Conservation (phyloP, 257 asterid species). For the Scutellaria galericulata region DNA sequence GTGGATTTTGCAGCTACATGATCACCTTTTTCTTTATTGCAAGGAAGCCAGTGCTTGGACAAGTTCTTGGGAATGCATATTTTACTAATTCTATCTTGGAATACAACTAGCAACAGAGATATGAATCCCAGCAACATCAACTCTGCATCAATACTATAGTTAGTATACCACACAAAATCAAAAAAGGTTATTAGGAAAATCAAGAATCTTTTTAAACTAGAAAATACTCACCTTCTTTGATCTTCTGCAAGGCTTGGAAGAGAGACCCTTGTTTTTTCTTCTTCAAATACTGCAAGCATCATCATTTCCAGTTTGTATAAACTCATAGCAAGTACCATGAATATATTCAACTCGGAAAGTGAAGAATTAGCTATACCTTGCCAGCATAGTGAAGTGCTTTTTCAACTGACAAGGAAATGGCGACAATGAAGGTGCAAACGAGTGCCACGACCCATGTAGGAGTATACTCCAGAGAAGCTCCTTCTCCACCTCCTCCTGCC, state of each 20-base stretch:
- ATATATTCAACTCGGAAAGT: background rate
- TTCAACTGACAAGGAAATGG: constrained; percentile 60
- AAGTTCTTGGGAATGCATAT: constrained; percentile 58
- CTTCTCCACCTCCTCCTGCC: constrained; percentile 50
- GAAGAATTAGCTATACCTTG: constrained; percentile 42
- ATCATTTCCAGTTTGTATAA: background rate
- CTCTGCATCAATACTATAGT: constrained; percentile 49
- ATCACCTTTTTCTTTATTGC: constrained; percentile 34
- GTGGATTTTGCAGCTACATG: constrained; percentile 26
- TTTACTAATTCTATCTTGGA: constrained; percentile 46
- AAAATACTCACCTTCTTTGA: constrained; percentile 60
- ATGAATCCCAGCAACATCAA: constrained; percentile 81
- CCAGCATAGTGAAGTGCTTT: constrained; percentile 61
- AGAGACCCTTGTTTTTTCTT: constrained; percentile 65
- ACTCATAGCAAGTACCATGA: background rate
- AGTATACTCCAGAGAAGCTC: constrained; percentile 55
- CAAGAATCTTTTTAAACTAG: background rate
- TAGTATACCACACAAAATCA: background rate
- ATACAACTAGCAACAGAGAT: constrained; percentile 61
- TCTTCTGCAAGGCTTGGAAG: constrained; percentile 65
- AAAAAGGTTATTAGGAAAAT: background rate
- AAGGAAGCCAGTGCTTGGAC: constrained; percentile 64
- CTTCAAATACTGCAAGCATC: constrained; percentile 49
- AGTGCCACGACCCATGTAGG: constrained; percentile 82
- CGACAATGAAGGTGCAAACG: constrained; percentile 66